These are phyloP conservation scores for Pelargonium cotyledonis DNA, from an alignment of 441 rosid genomes.

Conservation along the genomic window DNA sequence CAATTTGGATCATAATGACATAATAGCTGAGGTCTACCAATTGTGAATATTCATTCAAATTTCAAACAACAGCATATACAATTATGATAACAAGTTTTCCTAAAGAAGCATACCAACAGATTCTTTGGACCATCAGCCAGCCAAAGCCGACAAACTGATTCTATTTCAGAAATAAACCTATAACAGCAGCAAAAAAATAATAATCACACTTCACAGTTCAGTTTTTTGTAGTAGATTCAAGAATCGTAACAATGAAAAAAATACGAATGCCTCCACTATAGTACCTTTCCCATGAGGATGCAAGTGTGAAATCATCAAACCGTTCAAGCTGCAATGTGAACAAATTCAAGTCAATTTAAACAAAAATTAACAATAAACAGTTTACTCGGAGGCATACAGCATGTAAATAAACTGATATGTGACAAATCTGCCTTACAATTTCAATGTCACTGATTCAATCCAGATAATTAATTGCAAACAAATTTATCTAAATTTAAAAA, in stretches of 20 bases:
- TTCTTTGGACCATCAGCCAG: conserved; percentile 81
- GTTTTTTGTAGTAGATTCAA: conserved; percentile 9
- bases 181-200: conserved; percentile 9
- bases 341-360: background rate
- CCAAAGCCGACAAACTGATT: conserved; percentile 95
- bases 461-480: background rate
- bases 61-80: background rate
- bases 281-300: conserved; percentile 99
- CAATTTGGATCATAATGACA: too few relatives aligned
- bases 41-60: background rate
- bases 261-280: too few relatives aligned
- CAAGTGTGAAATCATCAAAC: conserved; percentile 93
- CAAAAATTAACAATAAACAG: background rate
- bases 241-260: conserved; percentile 5
- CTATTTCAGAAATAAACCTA: conserved; percentile 95
- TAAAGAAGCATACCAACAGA: conserved; percentile 51
- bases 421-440: too few relatives aligned
- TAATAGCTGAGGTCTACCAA: background rate
- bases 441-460: too few relatives aligned
- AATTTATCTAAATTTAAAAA: background rate
- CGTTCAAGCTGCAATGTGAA: conserved; percentile 53
- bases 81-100: background rate
- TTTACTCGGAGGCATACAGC: background rate
- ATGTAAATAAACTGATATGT: background rate
- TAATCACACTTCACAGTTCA: conserved; percentile 8